Base-by-base conservation (phyloP, 2,329 filamentous ascomycete species). In the Triangularia setosa region DNA sequence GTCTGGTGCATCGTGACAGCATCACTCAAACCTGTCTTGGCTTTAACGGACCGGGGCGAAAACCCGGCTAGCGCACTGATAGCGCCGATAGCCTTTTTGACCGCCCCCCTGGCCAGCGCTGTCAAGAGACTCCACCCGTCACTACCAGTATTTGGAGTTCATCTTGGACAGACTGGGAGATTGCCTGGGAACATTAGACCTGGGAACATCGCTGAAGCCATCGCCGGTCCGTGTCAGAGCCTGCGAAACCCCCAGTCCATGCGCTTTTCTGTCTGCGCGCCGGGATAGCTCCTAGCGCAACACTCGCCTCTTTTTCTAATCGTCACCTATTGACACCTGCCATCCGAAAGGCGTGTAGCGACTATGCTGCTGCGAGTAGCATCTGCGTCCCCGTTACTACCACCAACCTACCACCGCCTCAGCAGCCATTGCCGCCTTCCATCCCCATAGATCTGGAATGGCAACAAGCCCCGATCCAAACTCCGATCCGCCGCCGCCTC, bases 61-160 rank as follows among this genome's bases (percentile, higher is more conserved):
- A 60, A 28, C 58, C 58, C 40, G 58, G 58, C 58, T 60, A 60
- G 58, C 40, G 58, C 58, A 60, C 58, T 44, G 40, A 52, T 53
- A 48, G 33, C 58, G 25, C 52, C 25, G 52, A 55, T 55, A 55
- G 52, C 9, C 52, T 55, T 55, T 55, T 55, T 24, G 48, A 60
- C 58, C 48, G 35, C 58, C 40, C 57, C 33, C 58, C 40, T 28
- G 58, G 24, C 12, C 52, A 55, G 23, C 25, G 35, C 23, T 55
- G 23, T n/a, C 52, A 28, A 11, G 14, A 11, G 23, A 55, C 52
- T 55, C 52, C 52, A 55, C 52, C 24, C 4, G 23, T 55, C 23
- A 16, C 23, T 55, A 1, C 30, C 30, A 33, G 11, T 33, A 28
- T 8, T 33, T 33, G 30, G 27, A 28, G 35, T 40, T 40, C 35